Conservation (phyloP, 2,329 filamentous ascomycete genomes). For the Alternaria brassicicola region DNA sequence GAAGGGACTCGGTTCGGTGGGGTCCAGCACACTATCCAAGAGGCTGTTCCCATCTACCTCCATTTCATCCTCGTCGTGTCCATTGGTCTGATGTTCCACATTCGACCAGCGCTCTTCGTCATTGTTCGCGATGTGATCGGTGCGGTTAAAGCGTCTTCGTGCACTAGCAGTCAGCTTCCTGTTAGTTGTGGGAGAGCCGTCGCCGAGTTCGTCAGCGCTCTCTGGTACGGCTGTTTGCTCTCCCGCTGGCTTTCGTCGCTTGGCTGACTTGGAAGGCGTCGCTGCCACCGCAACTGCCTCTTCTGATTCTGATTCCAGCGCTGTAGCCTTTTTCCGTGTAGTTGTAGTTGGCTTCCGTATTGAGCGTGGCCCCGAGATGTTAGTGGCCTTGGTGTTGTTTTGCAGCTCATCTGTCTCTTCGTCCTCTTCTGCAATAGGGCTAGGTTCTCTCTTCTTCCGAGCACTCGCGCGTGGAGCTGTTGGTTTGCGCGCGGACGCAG, state of each 20-base stretch:
- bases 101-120: slow-evolving; percentile 26
- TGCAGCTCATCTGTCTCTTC: slow-evolving; percentile 10
- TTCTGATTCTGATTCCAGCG: slow-evolving; percentile 14
- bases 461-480: slow-evolving; percentile 13
- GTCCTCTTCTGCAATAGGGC: slow-evolving; percentile 12
- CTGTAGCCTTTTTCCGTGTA: slow-evolving; percentile 9
- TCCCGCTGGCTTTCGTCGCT: slow-evolving; percentile 16
- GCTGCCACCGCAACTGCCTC: slow-evolving; percentile 8
- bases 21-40: slow-evolving; percentile 39
- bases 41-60: slow-evolving; percentile 43
- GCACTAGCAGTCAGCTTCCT: slow-evolving; percentile 22
- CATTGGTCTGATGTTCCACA: slow-evolving; percentile 12
- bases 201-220: slow-evolving; percentile 32
- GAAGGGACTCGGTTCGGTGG: slow-evolving; percentile 46
- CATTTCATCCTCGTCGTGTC: slow-evolving; percentile 27
- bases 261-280: slow-evolving; percentile 24
- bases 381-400: neutral
- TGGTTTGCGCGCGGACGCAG: slow-evolving; percentile 22
- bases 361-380: slow-evolving; percentile 15
- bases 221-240: slow-evolving; percentile 18
- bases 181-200: slow-evolving; percentile 17
- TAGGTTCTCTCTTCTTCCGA: slow-evolving; percentile 18
- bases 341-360: slow-evolving; percentile 14
- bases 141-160: slow-evolving; percentile 33
- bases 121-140: slow-evolving; percentile 36